A percentile compares a stretch with the other conserved stretches of the same genome.
Evolutionary conservation across 2,329 filamentous ascomycete genomes (phyloP).

Genomic region (Neofusicoccum sp.): DNA sequence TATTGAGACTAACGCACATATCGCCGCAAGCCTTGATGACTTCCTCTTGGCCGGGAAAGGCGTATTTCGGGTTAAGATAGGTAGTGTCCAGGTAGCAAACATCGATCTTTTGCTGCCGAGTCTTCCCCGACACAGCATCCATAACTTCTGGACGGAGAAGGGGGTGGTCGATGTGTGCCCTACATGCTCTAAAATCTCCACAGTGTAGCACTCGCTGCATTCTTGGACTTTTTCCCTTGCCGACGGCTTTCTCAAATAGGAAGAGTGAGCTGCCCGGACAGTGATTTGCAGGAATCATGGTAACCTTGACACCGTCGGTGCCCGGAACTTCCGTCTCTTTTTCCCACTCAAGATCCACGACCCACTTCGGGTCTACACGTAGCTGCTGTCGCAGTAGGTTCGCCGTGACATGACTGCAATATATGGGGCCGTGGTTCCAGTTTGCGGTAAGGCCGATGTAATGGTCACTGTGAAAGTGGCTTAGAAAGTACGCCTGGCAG

Average conservation of each 20-base stretch:
- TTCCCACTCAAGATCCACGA: constrained; percentile 84
- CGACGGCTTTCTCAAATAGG: constrained; percentile 77
- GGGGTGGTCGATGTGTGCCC: constrained; percentile 78
- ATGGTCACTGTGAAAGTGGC: constrained; percentile 97
- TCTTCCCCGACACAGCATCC: constrained; percentile 68
- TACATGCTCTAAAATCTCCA: constrained; percentile 90
- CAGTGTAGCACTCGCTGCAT: constrained; percentile 86
- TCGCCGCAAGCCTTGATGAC: constrained; percentile 86
- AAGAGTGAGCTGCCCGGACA: constrained; percentile 94
- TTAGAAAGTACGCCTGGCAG: constrained; percentile 92
- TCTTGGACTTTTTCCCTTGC: constrained; percentile 58
- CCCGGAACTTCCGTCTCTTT: constrained; percentile 72
- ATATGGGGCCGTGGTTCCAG: constrained; percentile 93
- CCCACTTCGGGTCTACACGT: constrained; percentile 78
- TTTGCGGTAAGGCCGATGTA: constrained; percentile 86
- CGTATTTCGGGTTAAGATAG: constrained; percentile 92
- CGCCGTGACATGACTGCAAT: constrained; percentile 88
- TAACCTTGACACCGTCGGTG: constrained; percentile 80
- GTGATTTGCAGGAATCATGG: constrained; percentile 95
- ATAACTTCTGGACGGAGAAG: constrained; percentile 72
- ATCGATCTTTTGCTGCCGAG: constrained; percentile 81
- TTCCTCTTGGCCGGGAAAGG: constrained; percentile 84
- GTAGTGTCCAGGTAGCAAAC: constrained; percentile 97
- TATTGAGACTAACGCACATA: constrained; percentile 75
- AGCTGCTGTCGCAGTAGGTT: constrained; percentile 87